Evolutionary conservation across 2,329 filamentous ascomycete genomes (phyloP).

Genomic region (Metarhizium rileyi): DNA sequence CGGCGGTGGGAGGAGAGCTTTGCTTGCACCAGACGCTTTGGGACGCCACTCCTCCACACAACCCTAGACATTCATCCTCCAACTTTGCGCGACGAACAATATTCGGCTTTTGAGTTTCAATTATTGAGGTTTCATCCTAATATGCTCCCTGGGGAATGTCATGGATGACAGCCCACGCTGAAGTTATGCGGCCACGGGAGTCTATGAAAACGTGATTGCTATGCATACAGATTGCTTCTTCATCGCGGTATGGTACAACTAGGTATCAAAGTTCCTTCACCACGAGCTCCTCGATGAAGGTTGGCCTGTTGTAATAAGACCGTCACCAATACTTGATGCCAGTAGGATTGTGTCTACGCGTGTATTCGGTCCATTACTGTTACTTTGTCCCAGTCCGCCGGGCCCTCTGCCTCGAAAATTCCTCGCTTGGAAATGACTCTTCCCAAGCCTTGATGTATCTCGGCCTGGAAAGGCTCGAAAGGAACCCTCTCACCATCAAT

Average conservation of each 20-base stretch:
- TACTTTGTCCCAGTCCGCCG: constrained; percentile 38
- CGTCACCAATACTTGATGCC: background rate
- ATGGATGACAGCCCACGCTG: no score
- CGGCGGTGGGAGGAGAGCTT: no score
- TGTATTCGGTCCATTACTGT: constrained; percentile 20
- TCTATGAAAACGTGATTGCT: background rate
- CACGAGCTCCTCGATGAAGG: background rate
- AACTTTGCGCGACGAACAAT: no score
- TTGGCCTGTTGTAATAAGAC: no score
- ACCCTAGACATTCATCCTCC: no score
- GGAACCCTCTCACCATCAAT: constrained; percentile 86
- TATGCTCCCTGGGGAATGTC: no score
- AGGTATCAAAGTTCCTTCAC: constrained; percentile 16
- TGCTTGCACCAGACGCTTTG: no score
- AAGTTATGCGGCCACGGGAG: no score
- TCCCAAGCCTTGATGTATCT: constrained; percentile 74
- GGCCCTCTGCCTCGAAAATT: constrained; percentile 57
- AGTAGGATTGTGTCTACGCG: background rate
- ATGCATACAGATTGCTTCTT: background rate
- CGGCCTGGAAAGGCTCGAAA: constrained; percentile 84
- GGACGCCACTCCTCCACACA: background rate
- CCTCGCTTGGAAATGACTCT: constrained; percentile 73
- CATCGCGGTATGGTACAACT: background rate
- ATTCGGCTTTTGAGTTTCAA: no score
- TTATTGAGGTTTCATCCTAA: no score